phyloP scores from a whole-genome alignment of 208 protist genomes.

The Blechomonas ayalai region DNA sequence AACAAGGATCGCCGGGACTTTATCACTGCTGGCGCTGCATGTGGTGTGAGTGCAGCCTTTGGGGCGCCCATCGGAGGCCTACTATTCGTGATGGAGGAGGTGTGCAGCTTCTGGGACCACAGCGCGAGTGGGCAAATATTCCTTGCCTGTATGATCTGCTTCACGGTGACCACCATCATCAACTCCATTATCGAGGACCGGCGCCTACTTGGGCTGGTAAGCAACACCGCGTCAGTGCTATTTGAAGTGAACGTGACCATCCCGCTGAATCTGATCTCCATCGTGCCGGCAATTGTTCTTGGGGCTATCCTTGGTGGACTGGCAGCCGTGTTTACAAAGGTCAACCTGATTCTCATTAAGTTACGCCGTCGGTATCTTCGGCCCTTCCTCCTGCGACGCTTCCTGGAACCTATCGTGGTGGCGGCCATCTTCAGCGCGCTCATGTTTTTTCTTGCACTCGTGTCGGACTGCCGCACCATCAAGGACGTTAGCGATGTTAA shows the following conservation, averaged over 20 bases:
- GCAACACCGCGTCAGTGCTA: constrained; percentile 74
- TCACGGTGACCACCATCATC: constrained; percentile 74
- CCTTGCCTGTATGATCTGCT: constrained; percentile 88
- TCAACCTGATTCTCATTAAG: constrained; percentile 77
- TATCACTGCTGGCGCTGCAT: constrained; percentile 91
- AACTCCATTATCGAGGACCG: constrained; percentile 72
- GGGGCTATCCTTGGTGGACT: constrained; percentile 72
- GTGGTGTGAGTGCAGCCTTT: constrained; percentile 94
- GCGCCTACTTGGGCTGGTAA: constrained; percentile 70
- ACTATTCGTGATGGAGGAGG: constrained; percentile 95
- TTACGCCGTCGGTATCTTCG: constrained; percentile 51
- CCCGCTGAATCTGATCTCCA: constrained; percentile 73
- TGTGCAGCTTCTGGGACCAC: constrained; percentile 88
- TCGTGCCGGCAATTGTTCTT: constrained; percentile 83
- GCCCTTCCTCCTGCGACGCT: constrained; percentile 40
- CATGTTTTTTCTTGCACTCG: constrained; percentile 39
- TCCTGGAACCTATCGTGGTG: constrained; percentile 68
- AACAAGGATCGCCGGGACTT: constrained; percentile 92
- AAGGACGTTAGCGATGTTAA: constrained; percentile 24
- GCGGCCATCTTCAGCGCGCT: constrained; percentile 42
- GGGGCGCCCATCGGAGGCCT: constrained; percentile 93
- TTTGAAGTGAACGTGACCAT: constrained; percentile 87
- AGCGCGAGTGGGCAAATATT: constrained; percentile 91
- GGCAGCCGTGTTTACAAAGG: constrained; percentile 85
- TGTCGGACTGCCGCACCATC: constrained; percentile 29